Conservation (phyloP, 1,284 basidiomycete species). For the Heterobasidion occidentale region DNA sequence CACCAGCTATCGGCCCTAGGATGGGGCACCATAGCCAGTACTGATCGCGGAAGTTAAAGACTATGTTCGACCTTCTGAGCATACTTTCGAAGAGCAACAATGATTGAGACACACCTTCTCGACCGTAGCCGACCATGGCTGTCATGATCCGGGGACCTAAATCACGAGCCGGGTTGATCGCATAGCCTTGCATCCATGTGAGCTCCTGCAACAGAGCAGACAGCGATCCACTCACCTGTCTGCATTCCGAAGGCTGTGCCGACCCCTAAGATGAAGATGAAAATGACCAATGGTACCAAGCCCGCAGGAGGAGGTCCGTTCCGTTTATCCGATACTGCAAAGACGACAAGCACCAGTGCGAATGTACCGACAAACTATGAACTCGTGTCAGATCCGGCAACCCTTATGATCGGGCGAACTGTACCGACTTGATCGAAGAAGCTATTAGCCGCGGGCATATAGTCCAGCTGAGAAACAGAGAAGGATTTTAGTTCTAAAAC, state of each 20-base stretch:
- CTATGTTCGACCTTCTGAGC: constrained; percentile 15
- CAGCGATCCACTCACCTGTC: constrained; percentile 26
- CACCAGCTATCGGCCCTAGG: constrained; percentile 51
- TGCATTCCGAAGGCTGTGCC: constrained; percentile 48
- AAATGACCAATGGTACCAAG: constrained; percentile 45
- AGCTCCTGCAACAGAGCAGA: background rate
- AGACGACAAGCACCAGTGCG: constrained; percentile 41
- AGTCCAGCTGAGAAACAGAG: constrained; percentile 32
- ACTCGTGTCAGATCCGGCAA: background rate
- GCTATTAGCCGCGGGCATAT: constrained; percentile 47
- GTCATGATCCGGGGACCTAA: constrained; percentile 54
- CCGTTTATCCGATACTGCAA: constrained; percentile 34
- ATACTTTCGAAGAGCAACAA: background rate
- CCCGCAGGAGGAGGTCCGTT: constrained; percentile 42
- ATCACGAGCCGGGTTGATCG: constrained; percentile 59
- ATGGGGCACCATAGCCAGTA: constrained; percentile 77
- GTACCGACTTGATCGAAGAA: constrained; percentile 50
- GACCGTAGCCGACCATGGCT: constrained; percentile 54
- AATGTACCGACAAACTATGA: constrained; percentile 48
- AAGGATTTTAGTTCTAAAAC: background rate
- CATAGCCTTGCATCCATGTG: constrained; percentile 26
- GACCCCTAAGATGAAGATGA: constrained; percentile 48
- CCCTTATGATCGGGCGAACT: constrained; percentile 2
- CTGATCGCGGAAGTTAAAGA: constrained; percentile 43
- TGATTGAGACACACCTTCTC: constrained; percentile 22